Evolutionary conservation across 768 basidiomycete genomes (phyloP).

Genomic region (Lactifluus hygrophoroides): DNA sequence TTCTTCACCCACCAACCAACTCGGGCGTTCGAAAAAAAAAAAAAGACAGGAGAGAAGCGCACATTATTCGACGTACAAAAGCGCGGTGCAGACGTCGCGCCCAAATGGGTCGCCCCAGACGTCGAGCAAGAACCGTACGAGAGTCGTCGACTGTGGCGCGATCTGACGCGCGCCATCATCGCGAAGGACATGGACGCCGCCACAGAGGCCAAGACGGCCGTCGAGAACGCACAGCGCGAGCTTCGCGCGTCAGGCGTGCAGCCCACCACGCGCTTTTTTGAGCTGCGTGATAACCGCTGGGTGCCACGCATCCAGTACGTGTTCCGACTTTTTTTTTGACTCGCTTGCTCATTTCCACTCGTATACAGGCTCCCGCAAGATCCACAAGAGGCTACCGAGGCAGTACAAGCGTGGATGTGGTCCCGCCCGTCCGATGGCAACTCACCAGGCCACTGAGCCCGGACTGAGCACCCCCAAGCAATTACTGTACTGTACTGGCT

Average conservation of each 20-base stretch:
- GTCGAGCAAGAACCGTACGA: constrained; percentile 86
- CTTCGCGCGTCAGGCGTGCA: constrained; percentile 54
- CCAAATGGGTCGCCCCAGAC: constrained; percentile 81
- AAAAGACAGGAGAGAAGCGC: constrained; percentile 65
- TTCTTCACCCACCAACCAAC: no score
- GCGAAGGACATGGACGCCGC: constrained; percentile 92
- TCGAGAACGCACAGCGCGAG: constrained; percentile 91
- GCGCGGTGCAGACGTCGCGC: constrained; percentile 64
- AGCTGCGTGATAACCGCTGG: constrained; percentile 70
- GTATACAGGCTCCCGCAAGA: constrained; percentile 57
- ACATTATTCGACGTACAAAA: constrained; percentile 77
- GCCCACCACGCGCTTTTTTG: constrained; percentile 78
- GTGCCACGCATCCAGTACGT: constrained; percentile 68
- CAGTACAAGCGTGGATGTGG: constrained; percentile 79
- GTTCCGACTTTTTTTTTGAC: neutral
- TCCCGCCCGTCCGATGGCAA: neutral
- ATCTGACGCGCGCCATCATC: constrained; percentile 77
- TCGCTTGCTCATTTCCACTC: neutral
- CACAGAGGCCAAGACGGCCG: constrained; percentile 77
- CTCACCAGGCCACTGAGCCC: neutral
- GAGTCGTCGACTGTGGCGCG: constrained; percentile 67
- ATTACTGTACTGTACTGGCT: neutral
- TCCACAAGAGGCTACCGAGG: constrained; percentile 53
- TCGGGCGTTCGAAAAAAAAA: no score
- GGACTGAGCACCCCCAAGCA: neutral